Evolutionary conservation across 352 stramenopile species (phyloP).

Genomic region (Discostella stelligera): DNA sequence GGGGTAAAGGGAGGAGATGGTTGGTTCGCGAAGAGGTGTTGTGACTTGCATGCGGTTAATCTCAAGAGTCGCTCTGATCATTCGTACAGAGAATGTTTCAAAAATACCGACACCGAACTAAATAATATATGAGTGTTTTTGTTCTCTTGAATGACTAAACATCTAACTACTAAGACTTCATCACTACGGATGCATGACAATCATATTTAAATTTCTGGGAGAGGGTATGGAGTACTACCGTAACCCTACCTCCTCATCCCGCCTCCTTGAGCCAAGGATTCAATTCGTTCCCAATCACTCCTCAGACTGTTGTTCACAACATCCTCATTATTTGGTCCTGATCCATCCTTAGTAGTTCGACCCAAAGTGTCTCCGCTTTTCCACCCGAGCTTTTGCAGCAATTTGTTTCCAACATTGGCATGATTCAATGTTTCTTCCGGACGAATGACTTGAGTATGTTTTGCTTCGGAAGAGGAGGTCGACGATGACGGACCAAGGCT

Average conservation of each 20-base stretch:
- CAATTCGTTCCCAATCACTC: constrained; percentile 64
- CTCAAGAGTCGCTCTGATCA: too few species aligned
- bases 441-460: constrained; percentile 34
- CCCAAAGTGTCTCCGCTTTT: constrained; percentile 50
- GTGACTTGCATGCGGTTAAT: too few species aligned
- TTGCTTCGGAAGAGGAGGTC: constrained; percentile 1
- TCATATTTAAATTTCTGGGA: background rate
- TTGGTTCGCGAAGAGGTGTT: too few species aligned
- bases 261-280: constrained; percentile 47
- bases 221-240: background rate
- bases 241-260: background rate
- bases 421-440: constrained; percentile 48
- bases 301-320: constrained; percentile 36
- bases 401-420: constrained; percentile 68
- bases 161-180: too few species aligned
- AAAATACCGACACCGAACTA: too few species aligned
- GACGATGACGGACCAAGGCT: constrained; percentile 15
- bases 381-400: constrained; percentile 81
- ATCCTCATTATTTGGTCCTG: constrained; percentile 4
- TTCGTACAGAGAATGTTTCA: too few species aligned
- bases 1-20: too few species aligned
- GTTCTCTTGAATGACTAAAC: too few species aligned
- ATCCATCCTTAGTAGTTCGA: constrained; percentile 14
- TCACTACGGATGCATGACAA: background rate
- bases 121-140: too few species aligned